Conservation (phyloP, 148 eudicot species). For the Fagopyrum tataricum region DNA sequence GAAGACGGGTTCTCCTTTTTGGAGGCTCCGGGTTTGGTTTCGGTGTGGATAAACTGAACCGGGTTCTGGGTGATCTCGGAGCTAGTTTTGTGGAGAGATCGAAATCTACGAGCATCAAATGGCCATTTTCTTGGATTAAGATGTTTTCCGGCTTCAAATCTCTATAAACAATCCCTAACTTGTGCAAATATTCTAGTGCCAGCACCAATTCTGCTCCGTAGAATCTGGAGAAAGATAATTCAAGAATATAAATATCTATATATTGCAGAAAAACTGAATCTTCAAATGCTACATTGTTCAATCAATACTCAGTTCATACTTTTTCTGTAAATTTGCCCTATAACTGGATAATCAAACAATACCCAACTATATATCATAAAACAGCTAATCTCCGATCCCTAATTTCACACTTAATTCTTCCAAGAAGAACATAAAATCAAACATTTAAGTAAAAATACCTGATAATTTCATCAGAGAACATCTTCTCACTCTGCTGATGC, state of each 20-base stretch:
- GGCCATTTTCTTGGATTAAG: slow-evolving; percentile 54
- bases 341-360: too few relatives aligned
- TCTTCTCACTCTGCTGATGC: slow-evolving; percentile 39
- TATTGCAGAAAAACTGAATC: background rate
- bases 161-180: slow-evolving; percentile 60
- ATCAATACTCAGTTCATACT: too few relatives aligned
- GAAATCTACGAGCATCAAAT: slow-evolving; percentile 75
- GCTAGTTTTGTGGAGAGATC: slow-evolving; percentile 55
- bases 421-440: too few relatives aligned
- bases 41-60: background rate
- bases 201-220: slow-evolving; percentile 63
- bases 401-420: too few relatives aligned
- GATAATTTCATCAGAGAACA: slow-evolving; percentile 47
- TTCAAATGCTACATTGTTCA: background rate
- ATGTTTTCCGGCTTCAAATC: slow-evolving; percentile 81
- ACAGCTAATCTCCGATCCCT: too few relatives aligned
- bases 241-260: background rate
- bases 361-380: too few relatives aligned
- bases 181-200: slow-evolving; percentile 61
- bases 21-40: slow-evolving; percentile 5
- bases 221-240: slow-evolving; percentile 54
- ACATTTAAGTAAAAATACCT: too few relatives aligned
- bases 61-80: slow-evolving; percentile 2
- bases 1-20: slow-evolving; percentile 15
- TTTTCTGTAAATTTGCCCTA: too few relatives aligned